Percentiles rank a stretch among this genome's conserved stretches.
These are phyloP conservation scores for Castanospermum australe DNA, from an alignment of 306 rosid genomes.

Conservation along the genomic window DNA sequence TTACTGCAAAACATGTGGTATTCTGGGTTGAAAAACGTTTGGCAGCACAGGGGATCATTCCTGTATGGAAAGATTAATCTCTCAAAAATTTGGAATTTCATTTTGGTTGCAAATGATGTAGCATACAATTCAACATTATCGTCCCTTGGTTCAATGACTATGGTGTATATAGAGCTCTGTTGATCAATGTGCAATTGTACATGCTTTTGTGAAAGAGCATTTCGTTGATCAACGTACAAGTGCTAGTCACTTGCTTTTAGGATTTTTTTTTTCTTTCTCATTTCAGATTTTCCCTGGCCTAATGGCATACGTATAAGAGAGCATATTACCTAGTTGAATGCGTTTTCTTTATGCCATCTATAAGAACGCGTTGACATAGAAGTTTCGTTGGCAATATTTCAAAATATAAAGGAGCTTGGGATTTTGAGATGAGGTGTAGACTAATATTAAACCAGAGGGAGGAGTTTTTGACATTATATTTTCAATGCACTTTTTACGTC, in stretches of 20 bases:
- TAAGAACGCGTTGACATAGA: neutral
- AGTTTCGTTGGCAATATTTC: neutral
- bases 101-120: conserved; percentile 37
- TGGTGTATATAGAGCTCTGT: conserved; percentile 11
- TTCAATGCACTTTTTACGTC: neutral
- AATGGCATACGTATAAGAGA: neutral
- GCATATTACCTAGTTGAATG: neutral
- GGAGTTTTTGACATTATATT: neutral
- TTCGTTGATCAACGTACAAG: neutral
- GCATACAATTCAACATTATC: conserved; percentile 31
- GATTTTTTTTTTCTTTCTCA: neutral
- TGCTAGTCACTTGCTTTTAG: neutral
- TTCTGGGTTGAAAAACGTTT: conserved; percentile 97
- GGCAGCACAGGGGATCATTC: conserved; percentile 97
- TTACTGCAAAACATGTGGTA: conserved; percentile 66
- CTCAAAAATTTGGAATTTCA: neutral
- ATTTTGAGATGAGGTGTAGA: neutral
- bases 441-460: neutral
- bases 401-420: neutral
- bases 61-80: conserved; percentile 77
- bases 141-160: conserved; percentile 20
- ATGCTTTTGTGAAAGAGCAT: neutral
- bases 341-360: neutral
- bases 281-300: neutral
- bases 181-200: conserved; percentile 15